Evolutionary conservation across 768 basidiomycete species (phyloP).

Genomic region (Leucogyrophana mollusca): DNA sequence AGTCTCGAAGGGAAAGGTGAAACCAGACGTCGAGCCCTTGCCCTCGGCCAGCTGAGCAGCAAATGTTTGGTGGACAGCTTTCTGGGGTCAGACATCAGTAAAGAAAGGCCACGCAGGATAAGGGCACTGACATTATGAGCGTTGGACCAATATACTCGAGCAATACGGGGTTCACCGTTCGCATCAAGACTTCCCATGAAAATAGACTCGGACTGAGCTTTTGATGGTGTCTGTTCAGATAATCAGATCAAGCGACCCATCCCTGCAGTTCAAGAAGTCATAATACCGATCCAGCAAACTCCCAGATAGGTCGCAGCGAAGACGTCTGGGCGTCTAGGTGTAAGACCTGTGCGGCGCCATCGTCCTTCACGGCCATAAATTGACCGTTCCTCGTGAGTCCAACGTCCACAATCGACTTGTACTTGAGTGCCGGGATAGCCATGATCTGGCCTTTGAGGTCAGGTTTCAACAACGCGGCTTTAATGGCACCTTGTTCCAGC

Average conservation of each 20-base stretch:
- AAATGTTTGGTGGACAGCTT: constrained; percentile 52
- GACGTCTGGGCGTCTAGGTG: constrained; percentile 43
- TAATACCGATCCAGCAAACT: constrained; percentile 55
- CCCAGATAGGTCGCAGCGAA: constrained; percentile 42
- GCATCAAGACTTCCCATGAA: constrained; percentile 58
- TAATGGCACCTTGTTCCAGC: constrained; percentile 50
- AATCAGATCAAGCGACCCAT: neutral
- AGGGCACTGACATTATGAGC: constrained; percentile 43
- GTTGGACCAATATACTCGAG: constrained; percentile 69
- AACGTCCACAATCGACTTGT: constrained; percentile 57
- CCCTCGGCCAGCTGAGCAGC: constrained; percentile 46
- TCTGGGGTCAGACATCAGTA: constrained; percentile 32
- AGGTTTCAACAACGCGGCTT: constrained; percentile 50
- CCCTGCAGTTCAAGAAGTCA: neutral
- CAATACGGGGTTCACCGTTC: constrained; percentile 52
- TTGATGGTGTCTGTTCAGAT: constrained; percentile 41
- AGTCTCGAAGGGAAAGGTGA: constrained; percentile 66
- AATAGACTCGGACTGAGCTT: constrained; percentile 43
- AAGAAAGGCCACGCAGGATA: neutral
- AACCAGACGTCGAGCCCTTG: constrained; percentile 47
- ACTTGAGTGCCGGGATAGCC: constrained; percentile 42
- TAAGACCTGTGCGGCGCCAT: constrained; percentile 59
- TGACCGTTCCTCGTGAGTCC: constrained; percentile 55
- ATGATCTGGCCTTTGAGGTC: constrained; percentile 47
- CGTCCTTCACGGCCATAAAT: constrained; percentile 55